phyloP scores from a whole-genome alignment of 1,284 basidiomycete species.

The Tetrapyrgos nigripes region DNA sequence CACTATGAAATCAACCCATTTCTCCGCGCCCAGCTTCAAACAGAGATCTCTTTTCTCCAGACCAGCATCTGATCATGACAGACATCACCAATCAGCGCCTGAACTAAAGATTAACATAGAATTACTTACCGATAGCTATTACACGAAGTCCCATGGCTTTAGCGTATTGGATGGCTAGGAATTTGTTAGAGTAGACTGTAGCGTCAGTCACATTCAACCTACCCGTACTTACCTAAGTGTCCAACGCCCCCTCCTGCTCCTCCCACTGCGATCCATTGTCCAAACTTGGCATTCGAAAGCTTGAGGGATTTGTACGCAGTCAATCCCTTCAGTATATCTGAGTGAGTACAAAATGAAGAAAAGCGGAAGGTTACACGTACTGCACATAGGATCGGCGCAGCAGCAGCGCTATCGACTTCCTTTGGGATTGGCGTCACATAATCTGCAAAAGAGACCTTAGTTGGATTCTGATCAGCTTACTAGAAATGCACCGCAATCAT shows the following conservation, averaged over 20 bases:
- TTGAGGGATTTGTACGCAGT: constrained; percentile 78
- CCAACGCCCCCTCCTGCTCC: constrained; percentile 59
- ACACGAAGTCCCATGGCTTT: constrained; percentile 69
- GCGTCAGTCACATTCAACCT: not conserved
- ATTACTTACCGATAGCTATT: constrained; percentile 63
- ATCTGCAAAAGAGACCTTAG: constrained; percentile 57
- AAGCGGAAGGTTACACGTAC: constrained; percentile 36
- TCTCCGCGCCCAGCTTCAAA: constrained; percentile 67
- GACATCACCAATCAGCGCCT: not conserved
- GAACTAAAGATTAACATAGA: not conserved
- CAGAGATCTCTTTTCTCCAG: constrained; percentile 68
- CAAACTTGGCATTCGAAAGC: constrained; percentile 53
- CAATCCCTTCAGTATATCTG: constrained; percentile 48
- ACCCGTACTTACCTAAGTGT: not conserved
- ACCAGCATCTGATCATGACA: constrained; percentile 57
- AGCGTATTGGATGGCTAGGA: constrained; percentile 69
- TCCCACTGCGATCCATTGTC: constrained; percentile 73
- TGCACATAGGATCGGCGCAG: constrained; percentile 73
- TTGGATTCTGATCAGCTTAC: not conserved
- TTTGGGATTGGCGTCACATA: constrained; percentile 75
- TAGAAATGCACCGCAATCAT: not conserved
- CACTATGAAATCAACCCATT: constrained; percentile 74
- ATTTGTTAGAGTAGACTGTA: constrained; percentile 17
- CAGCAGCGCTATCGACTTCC: constrained; percentile 58
- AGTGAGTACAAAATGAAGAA: not conserved